phyloP scores from a whole-genome alignment of 352 stramenopile species.

The Pythium diclinum region DNA sequence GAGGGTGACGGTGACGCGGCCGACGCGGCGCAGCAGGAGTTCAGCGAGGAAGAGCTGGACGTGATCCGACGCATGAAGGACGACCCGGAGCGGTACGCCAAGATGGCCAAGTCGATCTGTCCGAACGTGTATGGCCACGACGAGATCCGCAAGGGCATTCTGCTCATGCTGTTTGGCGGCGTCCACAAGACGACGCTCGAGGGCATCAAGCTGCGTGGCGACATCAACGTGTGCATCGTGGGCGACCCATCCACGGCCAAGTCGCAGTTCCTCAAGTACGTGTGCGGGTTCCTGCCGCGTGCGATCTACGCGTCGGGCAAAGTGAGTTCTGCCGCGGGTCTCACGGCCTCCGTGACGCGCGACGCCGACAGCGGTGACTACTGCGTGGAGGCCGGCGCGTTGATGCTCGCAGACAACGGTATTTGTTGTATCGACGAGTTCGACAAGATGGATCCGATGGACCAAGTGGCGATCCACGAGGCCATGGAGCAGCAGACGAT shows the following conservation, averaged over 20 bases:
- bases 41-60: conserved; percentile 91
- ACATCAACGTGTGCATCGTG: conserved; percentile 99
- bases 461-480: conserved; percentile 99
- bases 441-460: conserved; percentile 97
- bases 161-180: conserved; percentile 97
- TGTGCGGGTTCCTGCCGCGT: conserved; percentile 89
- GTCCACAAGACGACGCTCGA: conserved; percentile 97
- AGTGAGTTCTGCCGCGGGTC: conserved; percentile 95
- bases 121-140: conserved; percentile 97
- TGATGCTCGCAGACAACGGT: conserved; percentile 98
- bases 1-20: conserved; percentile 37
- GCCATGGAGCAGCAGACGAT: conserved; percentile 99
- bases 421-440: conserved; percentile 99
- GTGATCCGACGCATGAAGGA: conserved; percentile 92
- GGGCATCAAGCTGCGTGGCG: conserved; percentile 96
- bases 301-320: conserved; percentile 99
- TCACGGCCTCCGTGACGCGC: conserved; percentile 96
- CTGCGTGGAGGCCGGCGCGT: conserved; percentile 90
- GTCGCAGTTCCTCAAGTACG: conserved; percentile 99
- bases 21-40: conserved; percentile 56
- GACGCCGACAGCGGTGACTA: conserved; percentile 93
- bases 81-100: conserved; percentile 86
- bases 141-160: conserved; percentile 91
- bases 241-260: conserved; percentile 98
- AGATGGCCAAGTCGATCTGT: conserved; percentile 95